These are phyloP conservation scores for Brassica juncea DNA, from an alignment of 345 rosid genomes.

Conservation along the genomic window DNA sequence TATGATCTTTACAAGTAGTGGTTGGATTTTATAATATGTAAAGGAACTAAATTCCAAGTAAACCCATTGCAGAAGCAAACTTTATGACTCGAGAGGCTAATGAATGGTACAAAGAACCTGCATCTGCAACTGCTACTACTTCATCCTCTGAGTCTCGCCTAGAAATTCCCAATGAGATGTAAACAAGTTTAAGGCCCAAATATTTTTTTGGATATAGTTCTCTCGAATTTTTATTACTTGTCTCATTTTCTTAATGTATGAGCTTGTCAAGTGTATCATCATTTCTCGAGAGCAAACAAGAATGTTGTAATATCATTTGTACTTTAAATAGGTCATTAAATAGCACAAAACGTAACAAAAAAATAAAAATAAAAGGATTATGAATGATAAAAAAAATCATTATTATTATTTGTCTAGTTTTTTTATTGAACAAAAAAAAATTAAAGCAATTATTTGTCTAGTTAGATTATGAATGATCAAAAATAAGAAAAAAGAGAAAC, in stretches of 20 bases:
- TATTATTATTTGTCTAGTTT: no score
- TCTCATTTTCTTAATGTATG: neutral
- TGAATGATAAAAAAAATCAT: neutral
- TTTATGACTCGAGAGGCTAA: conserved; percentile 73
- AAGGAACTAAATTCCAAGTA: conserved; percentile 3
- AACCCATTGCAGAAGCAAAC: conserved; percentile 67
- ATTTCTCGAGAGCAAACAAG: neutral
- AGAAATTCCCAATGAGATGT: conserved; percentile 32
- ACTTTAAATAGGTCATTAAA: neutral
- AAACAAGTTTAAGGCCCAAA: neutral
- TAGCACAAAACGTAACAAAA: neutral
- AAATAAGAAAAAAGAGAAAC: neutral
- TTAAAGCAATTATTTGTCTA: neutral
- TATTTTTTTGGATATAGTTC: neutral
- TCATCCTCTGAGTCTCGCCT: conserved; percentile 40
- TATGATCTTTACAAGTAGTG: conserved; percentile 32
- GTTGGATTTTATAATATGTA: conserved; percentile 9
- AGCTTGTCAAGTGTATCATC: neutral
- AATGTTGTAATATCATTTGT: neutral
- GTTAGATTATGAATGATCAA: neutral
- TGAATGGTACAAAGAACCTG: conserved; percentile 80
- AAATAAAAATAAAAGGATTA: neutral
- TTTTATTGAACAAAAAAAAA: no score
- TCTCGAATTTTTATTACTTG: neutral
- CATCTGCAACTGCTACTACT: conserved; percentile 45